A percentile compares a stretch with the other conserved stretches of the same genome.
Evolutionary conservation across 805 yeast species (phyloP).

Genomic region (Lipomyces japonicus): DNA sequence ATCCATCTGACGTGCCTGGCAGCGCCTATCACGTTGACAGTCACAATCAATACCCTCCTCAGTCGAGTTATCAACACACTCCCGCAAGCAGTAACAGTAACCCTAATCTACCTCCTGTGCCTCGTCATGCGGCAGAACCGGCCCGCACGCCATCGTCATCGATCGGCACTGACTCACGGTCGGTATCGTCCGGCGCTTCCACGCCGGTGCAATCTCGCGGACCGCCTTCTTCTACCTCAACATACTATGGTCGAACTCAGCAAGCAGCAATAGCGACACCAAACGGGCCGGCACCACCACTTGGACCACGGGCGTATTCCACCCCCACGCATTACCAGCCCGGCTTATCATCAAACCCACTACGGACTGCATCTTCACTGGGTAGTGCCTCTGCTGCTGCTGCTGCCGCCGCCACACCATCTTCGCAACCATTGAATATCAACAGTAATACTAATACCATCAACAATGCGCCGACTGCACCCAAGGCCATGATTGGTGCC

Average conservation of each 20-base stretch:
- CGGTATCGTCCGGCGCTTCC: background rate
- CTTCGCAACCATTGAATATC: background rate
- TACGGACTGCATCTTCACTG: background rate
- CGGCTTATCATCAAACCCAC: background rate
- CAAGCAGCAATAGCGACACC: background rate
- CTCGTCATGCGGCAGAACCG: background rate
- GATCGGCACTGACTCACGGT: background rate
- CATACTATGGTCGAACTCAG: background rate
- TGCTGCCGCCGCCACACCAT: conserved; percentile 5
- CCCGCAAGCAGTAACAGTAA: background rate
- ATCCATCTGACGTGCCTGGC: background rate
- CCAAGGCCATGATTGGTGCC: conserved; percentile 22
- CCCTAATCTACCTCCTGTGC: background rate
- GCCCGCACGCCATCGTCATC: background rate
- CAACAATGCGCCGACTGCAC: conserved; percentile 20
- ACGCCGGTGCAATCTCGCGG: background rate
- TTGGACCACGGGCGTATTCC: conserved; percentile 6
- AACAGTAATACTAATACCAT: too few species aligned
- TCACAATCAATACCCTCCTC: background rate
- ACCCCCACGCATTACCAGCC: conserved; percentile 2
- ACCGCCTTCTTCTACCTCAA: background rate
- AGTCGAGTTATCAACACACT: background rate
- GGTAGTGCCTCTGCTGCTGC: conserved; percentile 1
- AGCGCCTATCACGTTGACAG: background rate
- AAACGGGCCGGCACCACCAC: conserved; percentile 3